Conservation (phyloP, 2,329 filamentous ascomycete species). For the Colletotrichum horii region DNA sequence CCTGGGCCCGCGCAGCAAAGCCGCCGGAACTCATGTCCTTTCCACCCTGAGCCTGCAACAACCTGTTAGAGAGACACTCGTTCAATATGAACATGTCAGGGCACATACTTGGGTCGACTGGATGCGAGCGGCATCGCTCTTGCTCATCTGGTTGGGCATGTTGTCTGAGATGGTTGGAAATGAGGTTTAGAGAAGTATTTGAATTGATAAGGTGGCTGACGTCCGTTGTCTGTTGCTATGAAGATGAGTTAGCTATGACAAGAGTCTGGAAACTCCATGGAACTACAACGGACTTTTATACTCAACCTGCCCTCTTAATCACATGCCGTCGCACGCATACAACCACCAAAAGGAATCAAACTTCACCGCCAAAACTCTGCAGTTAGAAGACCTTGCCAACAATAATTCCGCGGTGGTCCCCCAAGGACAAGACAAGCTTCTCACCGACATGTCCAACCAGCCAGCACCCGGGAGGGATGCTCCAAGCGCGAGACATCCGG, state of each 20-base stretch:
- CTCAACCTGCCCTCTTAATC: background rate
- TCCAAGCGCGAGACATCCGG: background rate
- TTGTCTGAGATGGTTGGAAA: background rate
- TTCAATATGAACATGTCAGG: background rate
- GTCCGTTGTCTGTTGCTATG: too few relatives aligned
- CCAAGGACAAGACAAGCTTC: background rate
- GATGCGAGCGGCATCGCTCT: background rate
- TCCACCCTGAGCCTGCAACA: background rate
- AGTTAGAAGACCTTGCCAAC: background rate
- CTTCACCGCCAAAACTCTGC: background rate
- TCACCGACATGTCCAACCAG: background rate
- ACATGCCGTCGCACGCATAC: background rate
- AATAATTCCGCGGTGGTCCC: background rate
- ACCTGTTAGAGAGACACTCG: rapidly evolving
- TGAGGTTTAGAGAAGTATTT: background rate
- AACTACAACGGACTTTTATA: background rate
- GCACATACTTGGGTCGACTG: background rate
- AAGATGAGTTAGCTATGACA: background rate
- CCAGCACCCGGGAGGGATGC: background rate
- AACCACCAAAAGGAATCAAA: background rate
- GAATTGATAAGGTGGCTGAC: background rate
- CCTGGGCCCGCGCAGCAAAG: background rate
- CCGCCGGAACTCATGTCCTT: background rate
- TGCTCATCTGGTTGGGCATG: background rate
- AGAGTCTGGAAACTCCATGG: too few relatives aligned